Conservation (phyloP, 2,329 filamentous ascomycete genomes). For the Lasiodiplodia gonubiensis region DNA sequence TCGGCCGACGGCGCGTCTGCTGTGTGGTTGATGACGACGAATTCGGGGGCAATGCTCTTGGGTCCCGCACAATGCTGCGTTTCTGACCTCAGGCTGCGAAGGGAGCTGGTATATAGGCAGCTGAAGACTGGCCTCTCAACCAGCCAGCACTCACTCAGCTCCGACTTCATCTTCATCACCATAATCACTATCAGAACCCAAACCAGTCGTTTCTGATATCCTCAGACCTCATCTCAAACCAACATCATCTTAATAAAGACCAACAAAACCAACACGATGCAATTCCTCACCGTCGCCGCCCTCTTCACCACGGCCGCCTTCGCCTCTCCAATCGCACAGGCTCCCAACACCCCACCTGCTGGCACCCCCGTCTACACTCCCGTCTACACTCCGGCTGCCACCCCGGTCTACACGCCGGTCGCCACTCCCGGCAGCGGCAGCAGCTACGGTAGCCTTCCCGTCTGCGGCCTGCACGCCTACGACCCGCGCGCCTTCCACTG, state of each 20-base stretch:
- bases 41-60: slow-evolving; percentile 16
- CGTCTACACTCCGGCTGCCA: not conserved
- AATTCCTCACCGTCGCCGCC: slow-evolving; percentile 21
- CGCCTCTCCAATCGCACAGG: slow-evolving; percentile 10
- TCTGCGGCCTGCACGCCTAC: slow-evolving; percentile 23
- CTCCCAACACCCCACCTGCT: not conserved
- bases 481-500: slow-evolving; percentile 9
- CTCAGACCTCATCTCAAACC: not conserved
- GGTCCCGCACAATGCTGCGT: not conserved
- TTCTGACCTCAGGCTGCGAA: slow-evolving; percentile 8
- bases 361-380: not conserved
- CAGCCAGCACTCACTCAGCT: not conserved
- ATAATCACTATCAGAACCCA: not conserved
- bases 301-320: slow-evolving; percentile 7
- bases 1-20: slow-evolving; percentile 11
- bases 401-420: not conserved
- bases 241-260: not conserved
- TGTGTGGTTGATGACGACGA: slow-evolving; percentile 22
- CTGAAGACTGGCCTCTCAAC: not conserved
- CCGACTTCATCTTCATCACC: not conserved
- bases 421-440: not conserved
- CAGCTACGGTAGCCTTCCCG: not conserved
- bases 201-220: slow-evolving; percentile 18
- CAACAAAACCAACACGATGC: slow-evolving; percentile 18
- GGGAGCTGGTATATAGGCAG: slow-evolving; percentile 1